Conservation (phyloP, 1,284 basidiomycete genomes). For the Cutaneotrichosporon sp. region DNA sequence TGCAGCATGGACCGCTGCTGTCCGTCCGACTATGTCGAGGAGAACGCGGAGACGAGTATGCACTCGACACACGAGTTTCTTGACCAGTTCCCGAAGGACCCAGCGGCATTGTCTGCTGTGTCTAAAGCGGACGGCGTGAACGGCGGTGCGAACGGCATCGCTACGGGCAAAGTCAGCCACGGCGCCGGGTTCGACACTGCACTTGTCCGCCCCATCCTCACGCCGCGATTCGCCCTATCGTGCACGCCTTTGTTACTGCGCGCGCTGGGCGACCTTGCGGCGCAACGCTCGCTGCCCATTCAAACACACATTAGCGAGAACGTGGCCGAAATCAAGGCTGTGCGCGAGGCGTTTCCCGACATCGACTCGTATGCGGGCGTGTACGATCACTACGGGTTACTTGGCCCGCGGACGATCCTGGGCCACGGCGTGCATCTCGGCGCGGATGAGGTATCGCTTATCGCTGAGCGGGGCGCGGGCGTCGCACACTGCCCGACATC, state of each 20-base stretch:
- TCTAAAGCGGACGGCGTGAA: not conserved
- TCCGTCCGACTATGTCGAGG: conserved; percentile 68
- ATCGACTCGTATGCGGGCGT: conserved; percentile 64
- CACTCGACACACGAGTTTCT: conserved; percentile 63
- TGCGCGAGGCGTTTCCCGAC: conserved; percentile 61
- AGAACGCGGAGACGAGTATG: conserved; percentile 57
- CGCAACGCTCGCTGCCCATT: conserved; percentile 52
- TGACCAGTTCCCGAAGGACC: conserved; percentile 55
- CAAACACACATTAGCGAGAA: conserved; percentile 96
- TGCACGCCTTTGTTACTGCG: conserved; percentile 70
- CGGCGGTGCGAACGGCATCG: too few species aligned
- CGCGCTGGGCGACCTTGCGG: conserved; percentile 57
- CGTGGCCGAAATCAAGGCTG: conserved; percentile 63
- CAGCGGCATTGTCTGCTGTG: too few species aligned
- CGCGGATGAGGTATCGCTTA: conserved; percentile 63
- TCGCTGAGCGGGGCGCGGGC: conserved; percentile 64
- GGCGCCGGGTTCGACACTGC: conserved; percentile 15
- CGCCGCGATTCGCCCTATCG: conserved; percentile 92
- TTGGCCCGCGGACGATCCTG: conserved; percentile 74
- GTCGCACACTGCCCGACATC: conserved; percentile 89
- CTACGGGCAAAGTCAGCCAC: too few species aligned
- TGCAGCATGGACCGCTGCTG: conserved; percentile 88
- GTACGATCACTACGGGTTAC: conserved; percentile 73
- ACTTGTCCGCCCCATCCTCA: conserved; percentile 82
- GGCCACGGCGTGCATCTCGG: conserved; percentile 77